These are phyloP conservation scores for Erythrobasidium yunnanense DNA, from an alignment of 768 basidiomycete species.

Conservation along the genomic window DNA sequence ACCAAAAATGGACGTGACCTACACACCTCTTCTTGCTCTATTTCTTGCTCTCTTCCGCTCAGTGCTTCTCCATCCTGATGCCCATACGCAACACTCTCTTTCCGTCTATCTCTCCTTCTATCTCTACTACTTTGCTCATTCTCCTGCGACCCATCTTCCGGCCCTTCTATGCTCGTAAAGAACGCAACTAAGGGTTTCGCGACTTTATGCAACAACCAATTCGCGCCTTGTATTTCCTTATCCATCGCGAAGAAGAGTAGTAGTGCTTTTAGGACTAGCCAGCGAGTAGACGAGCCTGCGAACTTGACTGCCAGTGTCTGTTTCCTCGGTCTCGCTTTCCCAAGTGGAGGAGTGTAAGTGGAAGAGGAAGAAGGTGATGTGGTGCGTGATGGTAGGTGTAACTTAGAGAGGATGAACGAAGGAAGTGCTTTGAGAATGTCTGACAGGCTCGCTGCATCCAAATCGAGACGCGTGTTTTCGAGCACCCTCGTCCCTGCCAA, in stretches of 20 bases:
- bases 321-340: not conserved
- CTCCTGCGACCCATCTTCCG: not conserved
- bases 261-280: slow-evolving; percentile 8
- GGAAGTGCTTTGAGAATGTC: not conserved
- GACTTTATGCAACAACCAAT: slow-evolving; percentile 15
- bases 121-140: not conserved
- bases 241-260: slow-evolving; percentile 24
- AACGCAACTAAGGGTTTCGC: slow-evolving; percentile 6
- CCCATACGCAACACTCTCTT: not conserved
- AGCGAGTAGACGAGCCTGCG: slow-evolving; percentile 7
- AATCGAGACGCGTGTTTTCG: slow-evolving; percentile 1
- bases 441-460: not conserved
- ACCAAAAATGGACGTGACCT: not conserved
- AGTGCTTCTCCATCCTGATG: not conserved
- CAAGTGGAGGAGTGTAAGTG: not conserved
- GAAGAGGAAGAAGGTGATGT: not conserved
- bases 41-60: not conserved
- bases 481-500: not conserved
- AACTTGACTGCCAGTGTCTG: slow-evolving; percentile 12
- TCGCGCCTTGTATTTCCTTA: slow-evolving; percentile 17
- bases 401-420: not conserved
- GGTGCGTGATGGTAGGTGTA: too few species aligned
- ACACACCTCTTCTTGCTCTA: slow-evolving; percentile 2
- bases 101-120: not conserved
- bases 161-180: slow-evolving; percentile 16